A percentile compares a stretch with the other conserved stretches of the same genome.
phyloP scores from a whole-genome alignment of 1,139 yeast genomes.

The Spencermartinsiella ligniputridi region DNA sequence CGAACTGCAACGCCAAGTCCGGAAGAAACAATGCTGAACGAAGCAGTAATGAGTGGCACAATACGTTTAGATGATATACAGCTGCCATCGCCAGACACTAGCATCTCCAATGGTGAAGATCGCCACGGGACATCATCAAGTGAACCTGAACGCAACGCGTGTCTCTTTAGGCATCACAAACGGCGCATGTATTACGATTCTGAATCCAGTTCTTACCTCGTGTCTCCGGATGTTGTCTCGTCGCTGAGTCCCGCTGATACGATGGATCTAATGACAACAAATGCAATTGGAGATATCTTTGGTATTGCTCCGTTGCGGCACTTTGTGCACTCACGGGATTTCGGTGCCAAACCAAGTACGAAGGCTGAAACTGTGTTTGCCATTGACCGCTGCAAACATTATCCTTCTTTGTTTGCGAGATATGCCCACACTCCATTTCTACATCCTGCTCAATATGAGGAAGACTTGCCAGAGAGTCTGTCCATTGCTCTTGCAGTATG shows the following conservation, averaged over 20 bases:
- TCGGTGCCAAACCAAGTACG: neutral
- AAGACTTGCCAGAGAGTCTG: slow-evolving; percentile 12
- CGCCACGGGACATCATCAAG: too few relatives aligned
- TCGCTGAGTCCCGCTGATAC: neutral
- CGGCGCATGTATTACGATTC: too few relatives aligned
- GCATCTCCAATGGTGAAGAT: too few relatives aligned
- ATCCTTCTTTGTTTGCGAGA: slow-evolving; percentile 14
- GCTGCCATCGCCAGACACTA: too few relatives aligned
- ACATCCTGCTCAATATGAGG: slow-evolving; percentile 13
- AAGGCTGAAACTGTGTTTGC: slow-evolving; percentile 4
- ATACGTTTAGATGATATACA: too few relatives aligned
- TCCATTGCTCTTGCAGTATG: slow-evolving; percentile 14
- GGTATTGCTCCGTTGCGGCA: neutral
- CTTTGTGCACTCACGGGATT: neutral
- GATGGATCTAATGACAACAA: neutral
- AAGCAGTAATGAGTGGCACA: neutral
- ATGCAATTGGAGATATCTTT: neutral
- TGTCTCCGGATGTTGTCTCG: neutral
- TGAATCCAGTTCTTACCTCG: too few relatives aligned
- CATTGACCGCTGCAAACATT: slow-evolving; percentile 11
- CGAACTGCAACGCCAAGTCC: neutral
- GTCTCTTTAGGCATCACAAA: too few relatives aligned
- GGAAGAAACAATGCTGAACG: neutral
- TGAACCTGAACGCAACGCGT: too few relatives aligned
- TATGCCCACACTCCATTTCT: slow-evolving; percentile 13